Evolutionary conservation across 1,284 basidiomycete species (phyloP), one percentile per base, ranked within the genome.

Genomic region (Boletus albobrunnescens): DNA sequence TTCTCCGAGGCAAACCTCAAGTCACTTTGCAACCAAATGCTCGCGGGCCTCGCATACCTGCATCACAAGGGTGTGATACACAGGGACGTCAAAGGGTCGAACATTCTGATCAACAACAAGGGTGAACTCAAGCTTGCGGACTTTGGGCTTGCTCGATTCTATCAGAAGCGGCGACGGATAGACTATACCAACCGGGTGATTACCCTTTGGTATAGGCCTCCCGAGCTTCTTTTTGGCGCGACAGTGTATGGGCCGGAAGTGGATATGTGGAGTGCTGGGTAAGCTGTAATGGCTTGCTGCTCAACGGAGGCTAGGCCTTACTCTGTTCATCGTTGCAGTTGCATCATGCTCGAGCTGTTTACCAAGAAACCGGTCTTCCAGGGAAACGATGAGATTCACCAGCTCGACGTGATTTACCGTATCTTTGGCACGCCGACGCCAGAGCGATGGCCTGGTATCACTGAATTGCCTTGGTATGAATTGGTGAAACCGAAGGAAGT

Each of bases 241-340:
- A 99, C 96, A 2, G 83, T 93, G 17, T 99, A 99, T 69, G 95
- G 94, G 1, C 86, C 92, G 3, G 96, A 97, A 61, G 95, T 99
- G n/a, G 96, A 99, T 63, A 96, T 96, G 84, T 99, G 96, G 96
- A 96, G 94, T 64, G 96, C 95, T 11, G 96, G 96, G 91, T 94
- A 68, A 55, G 45, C 27, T 44, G 11, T 17, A 41, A 32, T 41
- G 17, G 32, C 12, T 44, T 22, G 35, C 6, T 41, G 20, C 27
- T 9, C 16, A 4, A 32, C 13, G n/a, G 19, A 10, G 7, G 26
- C 33, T 23, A 49, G 3, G 35, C 37, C 17, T 47, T 7, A 43
- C 42, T 46, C 35, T 19, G 19, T 33, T 14, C 3, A 9, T 16
- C 20, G 44, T n/a, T 56, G 4, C 53, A 95, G 93, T 22, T 99